These are phyloP conservation scores for Oryza nivara DNA, from an alignment of 176 grass and related monocot species.

Conservation along the genomic window DNA sequence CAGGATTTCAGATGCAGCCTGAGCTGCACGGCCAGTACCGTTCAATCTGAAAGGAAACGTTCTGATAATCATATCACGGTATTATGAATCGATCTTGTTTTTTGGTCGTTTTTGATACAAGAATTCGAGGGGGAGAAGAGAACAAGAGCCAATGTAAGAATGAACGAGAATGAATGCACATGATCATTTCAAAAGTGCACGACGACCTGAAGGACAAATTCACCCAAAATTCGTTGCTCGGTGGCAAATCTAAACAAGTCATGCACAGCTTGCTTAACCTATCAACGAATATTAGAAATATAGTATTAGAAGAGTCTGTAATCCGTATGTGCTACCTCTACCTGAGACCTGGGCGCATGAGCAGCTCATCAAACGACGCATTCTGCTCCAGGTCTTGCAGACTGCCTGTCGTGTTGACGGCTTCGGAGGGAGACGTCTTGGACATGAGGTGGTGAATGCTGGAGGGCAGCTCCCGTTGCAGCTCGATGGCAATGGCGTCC, in stretches of 20 bases:
- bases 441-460: constrained; percentile 33
- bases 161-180: neutral
- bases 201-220: neutral
- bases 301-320: too few species aligned
- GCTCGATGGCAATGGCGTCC: constrained; percentile 77
- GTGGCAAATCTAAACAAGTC: neutral
- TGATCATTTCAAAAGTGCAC: neutral
- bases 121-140: neutral
- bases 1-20: neutral
- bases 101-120: neutral
- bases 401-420: neutral
- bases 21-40: too few species aligned
- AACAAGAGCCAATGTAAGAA: neutral
- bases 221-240: neutral
- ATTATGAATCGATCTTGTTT: neutral
- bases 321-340: neutral
- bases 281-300: too few species aligned
- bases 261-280: neutral
- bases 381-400: constrained; percentile 33
- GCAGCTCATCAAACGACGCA: constrained; percentile 49
- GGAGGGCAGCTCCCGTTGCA: constrained; percentile 27
- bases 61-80: neutral
- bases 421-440: neutral
- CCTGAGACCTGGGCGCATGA: constrained; percentile 47
- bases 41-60: neutral